These are phyloP conservation scores for Alternaria sp. DNA, from an alignment of 2,329 filamentous ascomycete genomes.

Conservation along the genomic window DNA sequence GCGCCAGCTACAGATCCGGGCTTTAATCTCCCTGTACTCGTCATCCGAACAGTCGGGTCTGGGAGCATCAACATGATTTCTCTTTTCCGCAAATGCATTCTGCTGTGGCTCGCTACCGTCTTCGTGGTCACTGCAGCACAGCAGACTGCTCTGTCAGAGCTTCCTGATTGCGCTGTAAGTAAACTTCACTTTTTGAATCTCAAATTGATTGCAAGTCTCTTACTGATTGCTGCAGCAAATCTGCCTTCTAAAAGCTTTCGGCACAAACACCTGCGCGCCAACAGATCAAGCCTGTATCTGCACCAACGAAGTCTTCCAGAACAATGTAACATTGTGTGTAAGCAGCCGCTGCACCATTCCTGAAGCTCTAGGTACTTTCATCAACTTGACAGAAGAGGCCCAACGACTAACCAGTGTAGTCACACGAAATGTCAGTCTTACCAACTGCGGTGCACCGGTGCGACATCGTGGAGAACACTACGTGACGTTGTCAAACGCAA, in stretches of 20 bases:
- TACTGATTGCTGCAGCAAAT: conserved; percentile 14
- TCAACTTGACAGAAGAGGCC: background rate
- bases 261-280: conserved; percentile 27
- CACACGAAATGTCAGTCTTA: conserved; percentile 54
- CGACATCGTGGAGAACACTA: conserved; percentile 50
- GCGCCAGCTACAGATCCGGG: background rate
- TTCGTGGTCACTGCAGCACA: conserved; percentile 12
- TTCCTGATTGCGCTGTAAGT: conserved; percentile 31
- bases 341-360: conserved; percentile 30
- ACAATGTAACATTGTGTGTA: conserved; percentile 33
- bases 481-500: conserved; percentile 45
- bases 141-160: conserved; percentile 1
- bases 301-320: conserved; percentile 31
- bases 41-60: background rate
- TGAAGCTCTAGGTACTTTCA: conserved; percentile 30
- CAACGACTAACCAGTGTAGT: conserved; percentile 28
- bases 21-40: conserved; percentile 1
- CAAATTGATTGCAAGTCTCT: background rate
- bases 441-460: conserved; percentile 51
- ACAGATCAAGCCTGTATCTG: conserved; percentile 35
- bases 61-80: conserved; percentile 8
- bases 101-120: conserved; percentile 12
- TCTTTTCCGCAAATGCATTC: background rate
- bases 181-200: background rate
- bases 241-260: conserved; percentile 22